Conservation (phyloP, 257 asterid species). For the Solanum ossicruentum region DNA sequence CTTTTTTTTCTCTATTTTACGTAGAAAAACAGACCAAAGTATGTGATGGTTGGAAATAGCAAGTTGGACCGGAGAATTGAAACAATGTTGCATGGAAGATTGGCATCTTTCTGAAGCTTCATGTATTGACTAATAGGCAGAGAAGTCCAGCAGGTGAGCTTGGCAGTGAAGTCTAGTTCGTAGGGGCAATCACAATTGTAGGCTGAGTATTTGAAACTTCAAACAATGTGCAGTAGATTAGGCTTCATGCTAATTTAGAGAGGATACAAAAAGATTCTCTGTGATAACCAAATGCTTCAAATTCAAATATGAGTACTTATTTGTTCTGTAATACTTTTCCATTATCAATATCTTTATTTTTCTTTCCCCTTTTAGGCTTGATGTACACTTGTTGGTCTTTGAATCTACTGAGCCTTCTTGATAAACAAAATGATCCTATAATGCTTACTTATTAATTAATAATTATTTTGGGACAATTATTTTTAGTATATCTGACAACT, state of each 20-base stretch:
- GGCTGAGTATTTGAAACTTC: neutral
- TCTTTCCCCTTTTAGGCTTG: neutral
- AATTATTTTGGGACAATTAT: no score
- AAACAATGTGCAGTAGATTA: neutral
- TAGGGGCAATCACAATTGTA: neutral
- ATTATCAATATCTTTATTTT: neutral
- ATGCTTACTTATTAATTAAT: no score
- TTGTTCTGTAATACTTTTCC: neutral
- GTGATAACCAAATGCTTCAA: neutral
- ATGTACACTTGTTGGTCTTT: neutral
- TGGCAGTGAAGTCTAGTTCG: neutral
- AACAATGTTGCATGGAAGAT: neutral
- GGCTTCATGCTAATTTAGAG: neutral
- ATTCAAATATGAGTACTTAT: neutral
- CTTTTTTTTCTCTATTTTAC: neutral
- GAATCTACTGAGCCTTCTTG: neutral
- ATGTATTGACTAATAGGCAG: neutral
- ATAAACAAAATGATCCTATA: no score
- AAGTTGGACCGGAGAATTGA: neutral
- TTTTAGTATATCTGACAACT: no score
- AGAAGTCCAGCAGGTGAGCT: neutral
- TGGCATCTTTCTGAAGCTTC: neutral
- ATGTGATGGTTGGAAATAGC: neutral
- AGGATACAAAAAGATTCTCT: neutral
- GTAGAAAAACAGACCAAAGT: neutral